These are phyloP conservation scores for Leishmania mexicana DNA, from an alignment of 208 protist species.

Conservation along the genomic window DNA sequence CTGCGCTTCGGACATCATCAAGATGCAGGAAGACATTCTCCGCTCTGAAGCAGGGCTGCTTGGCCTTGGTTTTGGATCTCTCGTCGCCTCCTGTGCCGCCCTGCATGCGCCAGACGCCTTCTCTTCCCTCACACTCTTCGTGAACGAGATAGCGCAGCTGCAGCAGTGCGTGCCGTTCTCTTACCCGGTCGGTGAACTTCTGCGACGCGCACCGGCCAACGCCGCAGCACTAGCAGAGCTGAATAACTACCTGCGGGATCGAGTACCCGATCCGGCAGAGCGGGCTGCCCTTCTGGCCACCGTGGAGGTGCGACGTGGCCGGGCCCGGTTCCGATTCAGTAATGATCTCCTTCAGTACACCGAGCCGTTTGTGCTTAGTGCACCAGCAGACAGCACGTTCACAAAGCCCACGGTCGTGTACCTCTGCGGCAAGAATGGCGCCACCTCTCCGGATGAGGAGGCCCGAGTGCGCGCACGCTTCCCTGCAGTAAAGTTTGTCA, in stretches of 20 bases:
- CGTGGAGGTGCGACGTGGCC: slow-evolving; percentile 37
- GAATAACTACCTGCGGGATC: slow-evolving; percentile 42
- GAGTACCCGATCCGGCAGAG: slow-evolving; percentile 49
- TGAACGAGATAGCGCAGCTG: slow-evolving; percentile 51
- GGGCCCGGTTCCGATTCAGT: slow-evolving; percentile 46
- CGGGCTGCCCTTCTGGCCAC: slow-evolving; percentile 57
- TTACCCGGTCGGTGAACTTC: slow-evolving; percentile 32
- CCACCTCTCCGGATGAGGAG: slow-evolving; percentile 30
- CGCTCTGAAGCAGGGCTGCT: slow-evolving; percentile 42
- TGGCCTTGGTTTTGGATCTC: slow-evolving; percentile 77
- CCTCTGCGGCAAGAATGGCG: slow-evolving; percentile 21
- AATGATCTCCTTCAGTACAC: slow-evolving; percentile 37
- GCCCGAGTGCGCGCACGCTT: slow-evolving; percentile 33
- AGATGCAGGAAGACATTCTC: slow-evolving; percentile 57
- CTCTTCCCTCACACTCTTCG: slow-evolving; percentile 63
- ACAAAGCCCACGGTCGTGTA: slow-evolving; percentile 51
- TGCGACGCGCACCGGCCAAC: slow-evolving; percentile 31
- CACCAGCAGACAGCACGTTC: slow-evolving; percentile 28
- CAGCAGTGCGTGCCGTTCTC: slow-evolving; percentile 37
- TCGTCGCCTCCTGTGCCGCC: slow-evolving; percentile 63
- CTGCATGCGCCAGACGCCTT: slow-evolving; percentile 62
- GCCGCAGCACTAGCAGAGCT: slow-evolving; percentile 36
- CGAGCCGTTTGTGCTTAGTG: slow-evolving; percentile 19
- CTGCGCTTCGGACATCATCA: slow-evolving; percentile 63
- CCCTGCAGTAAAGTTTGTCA: slow-evolving; percentile 37